These are phyloP conservation scores for Cyclotella sp. DNA, from an alignment of 108 stramenopile genomes.

Conservation along the genomic window DNA sequence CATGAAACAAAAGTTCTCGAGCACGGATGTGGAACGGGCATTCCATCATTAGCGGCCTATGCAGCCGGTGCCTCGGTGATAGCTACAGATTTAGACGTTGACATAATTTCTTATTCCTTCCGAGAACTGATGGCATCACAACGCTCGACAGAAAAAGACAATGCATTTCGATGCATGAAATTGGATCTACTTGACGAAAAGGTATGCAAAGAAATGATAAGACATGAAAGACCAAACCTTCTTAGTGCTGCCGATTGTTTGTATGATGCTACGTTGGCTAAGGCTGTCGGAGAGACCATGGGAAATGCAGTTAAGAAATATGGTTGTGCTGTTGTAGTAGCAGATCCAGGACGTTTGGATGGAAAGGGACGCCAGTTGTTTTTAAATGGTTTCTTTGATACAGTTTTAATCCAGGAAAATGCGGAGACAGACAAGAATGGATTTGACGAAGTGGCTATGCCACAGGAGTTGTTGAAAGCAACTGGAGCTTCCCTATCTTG, in stretches of 20 bases:
- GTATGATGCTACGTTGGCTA: slow-evolving; percentile 11
- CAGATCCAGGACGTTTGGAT: slow-evolving; percentile 8
- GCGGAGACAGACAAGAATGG: not conserved
- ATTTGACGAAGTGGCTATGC: slow-evolving; percentile 8
- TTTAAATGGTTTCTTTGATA: not conserved
- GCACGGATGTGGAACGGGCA: slow-evolving; percentile 8
- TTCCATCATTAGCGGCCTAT: slow-evolving; percentile 10
- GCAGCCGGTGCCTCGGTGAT: not conserved
- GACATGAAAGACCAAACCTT: slow-evolving; percentile 4
- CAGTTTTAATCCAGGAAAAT: not conserved
- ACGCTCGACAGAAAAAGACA: not conserved
- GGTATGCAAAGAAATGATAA: not conserved
- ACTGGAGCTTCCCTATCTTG: slow-evolving; percentile 6
- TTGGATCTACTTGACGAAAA: slow-evolving; percentile 6
- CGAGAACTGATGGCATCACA: not conserved
- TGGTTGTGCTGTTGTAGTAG: not conserved
- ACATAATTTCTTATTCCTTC: not conserved
- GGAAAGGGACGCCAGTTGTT: not conserved
- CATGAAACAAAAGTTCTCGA: not conserved
- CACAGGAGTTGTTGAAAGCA: slow-evolving; percentile 10
- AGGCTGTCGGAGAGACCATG: slow-evolving; percentile 1
- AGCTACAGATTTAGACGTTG: slow-evolving; percentile 9
- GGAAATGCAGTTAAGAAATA: not conserved
- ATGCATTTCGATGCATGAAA: not conserved
- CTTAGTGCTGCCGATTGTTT: slow-evolving; percentile 11